Evolutionary conservation across 371 early-diverging fungal genomes (phyloP).

Genomic region (Lichtheimia corymbifera): DNA sequence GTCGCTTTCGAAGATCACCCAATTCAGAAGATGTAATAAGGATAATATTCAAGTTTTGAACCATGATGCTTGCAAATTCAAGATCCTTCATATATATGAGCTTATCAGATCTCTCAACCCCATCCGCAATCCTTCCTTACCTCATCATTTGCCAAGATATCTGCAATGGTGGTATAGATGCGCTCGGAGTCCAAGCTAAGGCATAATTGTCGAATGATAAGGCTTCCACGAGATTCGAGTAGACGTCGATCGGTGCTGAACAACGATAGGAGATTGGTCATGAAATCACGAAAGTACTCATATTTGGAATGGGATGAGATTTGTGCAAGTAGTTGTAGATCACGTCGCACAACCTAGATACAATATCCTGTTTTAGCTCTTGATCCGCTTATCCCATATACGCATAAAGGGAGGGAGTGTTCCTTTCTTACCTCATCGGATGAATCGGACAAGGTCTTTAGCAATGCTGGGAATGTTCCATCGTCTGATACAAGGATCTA

Average conservation of each 20-base stretch:
- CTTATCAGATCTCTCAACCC: not conserved
- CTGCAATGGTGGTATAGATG: slow-evolving; percentile 82
- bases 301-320: slow-evolving; percentile 78
- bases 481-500: slow-evolving; percentile 75
- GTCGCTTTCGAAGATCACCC: slow-evolving; percentile 68
- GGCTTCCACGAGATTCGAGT: slow-evolving; percentile 80
- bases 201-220: slow-evolving; percentile 90
- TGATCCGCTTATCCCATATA: not conserved
- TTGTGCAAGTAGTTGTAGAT: slow-evolving; percentile 88
- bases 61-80: slow-evolving; percentile 90
- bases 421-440: slow-evolving; percentile 73
- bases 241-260: slow-evolving; percentile 83
- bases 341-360: slow-evolving; percentile 73
- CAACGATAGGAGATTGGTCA: slow-evolving; percentile 75
- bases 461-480: slow-evolving; percentile 77
- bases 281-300: slow-evolving; percentile 76
- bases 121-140: slow-evolving; percentile 2
- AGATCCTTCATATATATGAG: slow-evolving; percentile 47
- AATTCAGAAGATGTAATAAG: slow-evolving; percentile 90
- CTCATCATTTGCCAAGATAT: slow-evolving; percentile 79
- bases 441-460: slow-evolving; percentile 84
- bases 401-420: not conserved
- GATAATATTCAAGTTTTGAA: slow-evolving; percentile 90
- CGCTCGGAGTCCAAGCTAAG: slow-evolving; percentile 80
- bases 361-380: not conserved